These are phyloP conservation scores for Colletotrichum neosansevieriae DNA, from an alignment of 2,329 filamentous ascomycete species.

Conservation along the genomic window DNA sequence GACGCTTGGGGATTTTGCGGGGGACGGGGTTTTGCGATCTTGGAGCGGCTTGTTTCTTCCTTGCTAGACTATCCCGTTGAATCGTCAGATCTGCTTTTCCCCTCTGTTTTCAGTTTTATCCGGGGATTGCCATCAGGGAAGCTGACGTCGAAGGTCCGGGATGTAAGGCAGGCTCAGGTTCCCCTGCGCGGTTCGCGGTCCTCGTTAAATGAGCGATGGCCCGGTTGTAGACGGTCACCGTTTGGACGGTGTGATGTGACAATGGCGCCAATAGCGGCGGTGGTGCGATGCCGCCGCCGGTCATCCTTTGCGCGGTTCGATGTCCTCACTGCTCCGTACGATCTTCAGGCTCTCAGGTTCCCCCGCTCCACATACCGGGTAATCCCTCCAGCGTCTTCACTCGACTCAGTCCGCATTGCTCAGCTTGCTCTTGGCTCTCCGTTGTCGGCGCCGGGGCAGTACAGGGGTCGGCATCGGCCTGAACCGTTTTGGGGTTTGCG, in stretches of 20 bases:
- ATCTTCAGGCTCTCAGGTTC: no score
- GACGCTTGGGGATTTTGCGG: neutral
- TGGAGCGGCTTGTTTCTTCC: neutral
- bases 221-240: neutral
- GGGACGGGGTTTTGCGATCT: neutral
- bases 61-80: neutral
- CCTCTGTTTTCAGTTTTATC: neutral
- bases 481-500: neutral
- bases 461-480: neutral
- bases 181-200: neutral
- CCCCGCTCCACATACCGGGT: neutral
- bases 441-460: neutral
- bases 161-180: neutral
- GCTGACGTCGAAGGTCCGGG: conserved; percentile 7
- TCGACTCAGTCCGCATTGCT: neutral
- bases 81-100: neutral
- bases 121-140: conserved; percentile 8
- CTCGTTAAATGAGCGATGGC: neutral
- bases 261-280: conserved; percentile 17
- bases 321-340: no score
- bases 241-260: neutral
- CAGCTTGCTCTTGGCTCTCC: neutral
- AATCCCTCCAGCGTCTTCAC: no score
- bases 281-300: no score
- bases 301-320: no score